Conservation (phyloP, 768 basidiomycete species). For the Boletus tylopilopsis region DNA sequence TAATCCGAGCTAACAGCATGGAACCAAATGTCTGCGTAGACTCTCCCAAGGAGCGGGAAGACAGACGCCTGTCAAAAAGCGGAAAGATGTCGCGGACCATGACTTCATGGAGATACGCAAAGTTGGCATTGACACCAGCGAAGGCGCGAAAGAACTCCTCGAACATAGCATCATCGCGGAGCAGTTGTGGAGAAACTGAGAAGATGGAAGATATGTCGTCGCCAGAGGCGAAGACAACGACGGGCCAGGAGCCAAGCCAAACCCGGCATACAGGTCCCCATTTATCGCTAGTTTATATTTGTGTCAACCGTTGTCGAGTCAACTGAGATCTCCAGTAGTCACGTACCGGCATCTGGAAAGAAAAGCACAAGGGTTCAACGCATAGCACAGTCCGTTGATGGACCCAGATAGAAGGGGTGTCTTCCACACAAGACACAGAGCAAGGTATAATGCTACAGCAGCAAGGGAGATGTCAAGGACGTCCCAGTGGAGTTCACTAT, state of each 20-base stretch:
- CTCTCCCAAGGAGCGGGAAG: slow-evolving; percentile 9
- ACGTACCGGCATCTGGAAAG: slow-evolving; percentile 23
- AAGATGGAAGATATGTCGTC: slow-evolving; percentile 12
- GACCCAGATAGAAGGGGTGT: no score
- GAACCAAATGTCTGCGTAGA: slow-evolving; percentile 12
- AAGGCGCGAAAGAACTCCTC: slow-evolving; percentile 12
- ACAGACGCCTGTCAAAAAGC: slow-evolving; percentile 18
- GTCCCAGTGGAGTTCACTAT: no score
- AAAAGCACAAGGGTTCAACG: slow-evolving; percentile 13
- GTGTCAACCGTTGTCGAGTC: neutral
- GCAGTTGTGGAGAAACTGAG: neutral
- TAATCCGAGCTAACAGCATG: slow-evolving; percentile 11
- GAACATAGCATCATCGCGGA: slow-evolving; percentile 12
- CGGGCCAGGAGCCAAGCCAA: slow-evolving; percentile 14
- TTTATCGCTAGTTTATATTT: slow-evolving; percentile 5
- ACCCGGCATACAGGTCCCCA: slow-evolving; percentile 16
- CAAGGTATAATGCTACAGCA: no score
- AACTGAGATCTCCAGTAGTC: slow-evolving; percentile 7
- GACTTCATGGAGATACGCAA: slow-evolving; percentile 8
- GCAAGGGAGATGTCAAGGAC: no score
- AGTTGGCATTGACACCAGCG: slow-evolving; percentile 7
- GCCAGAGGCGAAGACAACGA: slow-evolving; percentile 16
- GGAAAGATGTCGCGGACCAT: slow-evolving; percentile 22
- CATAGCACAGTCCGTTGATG: slow-evolving; percentile 14
- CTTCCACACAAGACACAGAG: no score